phyloP scores from a whole-genome alignment of 441 rosid species.

The Eruca vesicaria region DNA sequence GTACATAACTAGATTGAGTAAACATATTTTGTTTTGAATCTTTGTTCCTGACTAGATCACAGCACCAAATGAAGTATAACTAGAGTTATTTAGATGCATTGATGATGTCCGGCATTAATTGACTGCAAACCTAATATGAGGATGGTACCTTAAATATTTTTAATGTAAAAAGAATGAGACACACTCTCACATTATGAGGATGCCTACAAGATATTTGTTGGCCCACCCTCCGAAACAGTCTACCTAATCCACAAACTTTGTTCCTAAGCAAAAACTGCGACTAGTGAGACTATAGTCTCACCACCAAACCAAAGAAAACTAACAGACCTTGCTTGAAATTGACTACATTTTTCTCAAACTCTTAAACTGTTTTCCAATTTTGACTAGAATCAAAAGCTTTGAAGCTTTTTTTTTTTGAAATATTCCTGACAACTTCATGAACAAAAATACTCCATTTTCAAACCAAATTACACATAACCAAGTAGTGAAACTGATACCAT shows the following conservation, averaged over 20 bases:
- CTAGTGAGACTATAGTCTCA: conserved; percentile 9
- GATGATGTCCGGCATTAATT: not conserved
- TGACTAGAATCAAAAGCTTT: not conserved
- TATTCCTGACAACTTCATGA: not conserved
- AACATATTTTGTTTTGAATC: not conserved
- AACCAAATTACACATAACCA: conserved; percentile 7
- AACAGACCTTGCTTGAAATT: not conserved
- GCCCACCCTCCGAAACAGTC: conserved; percentile 30
- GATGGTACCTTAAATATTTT: not conserved
- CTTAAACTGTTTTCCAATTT: not conserved
- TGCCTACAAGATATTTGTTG: conserved; percentile 31
- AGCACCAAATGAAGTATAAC: not conserved
- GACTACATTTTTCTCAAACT: conserved; percentile 6
- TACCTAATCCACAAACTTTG: conserved; percentile 50
- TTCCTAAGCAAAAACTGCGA: conserved; percentile 31
- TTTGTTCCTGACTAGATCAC: not conserved
- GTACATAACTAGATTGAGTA: not conserved
- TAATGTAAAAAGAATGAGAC: not conserved
- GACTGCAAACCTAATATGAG: not conserved
- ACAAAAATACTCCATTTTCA: conserved; percentile 1
- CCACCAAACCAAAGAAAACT: conserved; percentile 25
- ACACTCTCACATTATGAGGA: not conserved
- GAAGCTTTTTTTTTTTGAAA: not conserved
- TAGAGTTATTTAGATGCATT: not conserved
- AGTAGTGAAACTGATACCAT: not conserved